Evolutionary conservation across 2,329 filamentous ascomycete genomes (phyloP), one percentile per base, ranked within the genome.

Genomic region (Lasiodiplodia theobromae): DNA sequence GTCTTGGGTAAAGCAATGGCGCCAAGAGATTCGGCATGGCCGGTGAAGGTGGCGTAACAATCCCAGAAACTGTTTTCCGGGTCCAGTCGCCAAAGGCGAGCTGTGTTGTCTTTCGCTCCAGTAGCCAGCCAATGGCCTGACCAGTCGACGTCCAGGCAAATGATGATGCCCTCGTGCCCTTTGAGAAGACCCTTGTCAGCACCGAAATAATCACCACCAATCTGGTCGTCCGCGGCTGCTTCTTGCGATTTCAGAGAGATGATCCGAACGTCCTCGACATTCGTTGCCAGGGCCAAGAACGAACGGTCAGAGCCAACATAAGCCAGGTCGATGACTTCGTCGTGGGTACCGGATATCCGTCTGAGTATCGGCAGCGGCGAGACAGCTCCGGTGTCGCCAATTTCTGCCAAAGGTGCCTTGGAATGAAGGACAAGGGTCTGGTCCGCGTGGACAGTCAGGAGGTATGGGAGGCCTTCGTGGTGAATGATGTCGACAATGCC

Each of bases 111-210:
- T 81, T 99, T 99, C 25, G 96, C 93, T 66, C 95, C 96, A 1
- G 96, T 98, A 14, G 92, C 95, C 49, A 99, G 87, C 96, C 96
- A 99, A 78, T 96, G 90, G 0, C 96, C 96, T 11, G 96, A 98
- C 93, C 94, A 97, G 80, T 99, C 96, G 2, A 93, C 90, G 77
- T 97, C 94, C 51, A 99, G 84, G 69, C 94, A 94, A 73, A 99
- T 97, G 70, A 99, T 92, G 64, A 99, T 97, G 73, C 99, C 96
- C 62, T 94, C 90, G 73, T 99, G 96, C 1, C 96, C 96, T 76
- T 92, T 93, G 2, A 99, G 85, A 28, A 96, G 84, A 2, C 90
- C 92, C 49, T 97, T 86, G 75, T 99, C 96, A 70, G 94, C 92
- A 16, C 96, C 96, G 78, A 98, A 97, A 77, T 94, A 96, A 28